A percentile compares a stretch with the other conserved stretches of the same genome.
Evolutionary conservation across 352 stramenopile genomes (phyloP).

Genomic region (Plasmopara viticola): DNA sequence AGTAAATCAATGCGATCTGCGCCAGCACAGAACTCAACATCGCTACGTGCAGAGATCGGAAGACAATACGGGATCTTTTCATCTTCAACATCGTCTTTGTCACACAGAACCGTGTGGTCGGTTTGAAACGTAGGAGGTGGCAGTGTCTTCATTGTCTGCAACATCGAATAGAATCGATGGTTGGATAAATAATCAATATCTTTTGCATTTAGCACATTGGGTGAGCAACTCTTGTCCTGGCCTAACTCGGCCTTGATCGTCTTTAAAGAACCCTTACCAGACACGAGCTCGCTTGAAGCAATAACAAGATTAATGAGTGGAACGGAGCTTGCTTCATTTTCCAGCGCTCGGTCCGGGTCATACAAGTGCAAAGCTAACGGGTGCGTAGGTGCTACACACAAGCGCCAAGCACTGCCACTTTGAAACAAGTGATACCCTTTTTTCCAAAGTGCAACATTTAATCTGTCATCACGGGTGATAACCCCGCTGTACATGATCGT

Average conservation of each 20-base stretch:
- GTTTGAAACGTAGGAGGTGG: constrained; percentile 17
- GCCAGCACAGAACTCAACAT: constrained; percentile 27
- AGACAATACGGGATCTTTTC: constrained; percentile 27
- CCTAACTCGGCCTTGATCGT: background rate
- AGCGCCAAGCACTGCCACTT: constrained; percentile 13
- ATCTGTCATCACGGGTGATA: background rate
- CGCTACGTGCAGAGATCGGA: constrained; percentile 30
- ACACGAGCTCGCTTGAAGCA: background rate
- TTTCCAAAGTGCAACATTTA: constrained; percentile 10
- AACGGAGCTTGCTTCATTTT: constrained; percentile 5
- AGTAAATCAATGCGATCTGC: constrained; percentile 43
- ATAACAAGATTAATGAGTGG: constrained; percentile 20
- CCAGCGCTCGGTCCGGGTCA: constrained; percentile 12
- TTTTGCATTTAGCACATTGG: constrained; percentile 4
- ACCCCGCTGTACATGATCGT: constrained; percentile 26
- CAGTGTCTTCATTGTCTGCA: constrained; percentile 8
- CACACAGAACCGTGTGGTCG: constrained; percentile 13
- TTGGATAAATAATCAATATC: constrained; percentile 2
- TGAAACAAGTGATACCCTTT: constrained; percentile 37
- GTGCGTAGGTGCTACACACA: constrained; percentile 31
- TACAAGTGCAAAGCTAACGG: constrained; percentile 33
- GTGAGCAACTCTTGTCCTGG: constrained; percentile 3
- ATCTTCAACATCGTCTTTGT: constrained; percentile 1
- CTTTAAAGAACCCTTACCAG: background rate
- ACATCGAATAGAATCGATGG: constrained; percentile 4